Conservation (phyloP, 2,329 filamentous ascomycete species). For the Cadophora sp. region DNA sequence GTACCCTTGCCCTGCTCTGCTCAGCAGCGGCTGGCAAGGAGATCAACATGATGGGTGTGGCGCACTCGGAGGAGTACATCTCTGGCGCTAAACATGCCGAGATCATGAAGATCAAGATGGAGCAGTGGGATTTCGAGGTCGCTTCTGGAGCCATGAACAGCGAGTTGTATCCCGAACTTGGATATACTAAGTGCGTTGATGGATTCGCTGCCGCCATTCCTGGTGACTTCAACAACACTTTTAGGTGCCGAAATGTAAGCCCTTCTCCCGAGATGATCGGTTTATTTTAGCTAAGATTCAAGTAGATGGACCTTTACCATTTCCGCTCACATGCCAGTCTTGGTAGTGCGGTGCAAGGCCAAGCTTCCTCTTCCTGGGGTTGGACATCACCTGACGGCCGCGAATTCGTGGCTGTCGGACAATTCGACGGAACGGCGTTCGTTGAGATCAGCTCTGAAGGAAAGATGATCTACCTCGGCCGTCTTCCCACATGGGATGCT, state of each 20-base stretch:
- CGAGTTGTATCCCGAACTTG: conserved; percentile 12
- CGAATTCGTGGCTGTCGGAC: conserved; percentile 56
- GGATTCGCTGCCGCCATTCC: conserved; percentile 27
- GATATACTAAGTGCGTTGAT: conserved; percentile 16
- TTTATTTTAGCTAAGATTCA: neutral
- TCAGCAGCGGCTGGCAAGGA: conserved; percentile 15
- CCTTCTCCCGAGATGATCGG: no score
- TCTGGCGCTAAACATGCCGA: conserved; percentile 16
- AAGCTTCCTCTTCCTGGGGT: conserved; percentile 43
- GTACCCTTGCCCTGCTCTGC: conserved; percentile 12
- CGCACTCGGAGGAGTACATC: conserved; percentile 12
- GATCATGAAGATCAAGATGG: conserved; percentile 20
- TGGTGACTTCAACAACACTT: conserved; percentile 35
- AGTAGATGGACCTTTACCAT: conserved; percentile 55
- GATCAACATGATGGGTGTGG: conserved; percentile 17
- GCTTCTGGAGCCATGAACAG: conserved; percentile 13
- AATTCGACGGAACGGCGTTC: conserved; percentile 58
- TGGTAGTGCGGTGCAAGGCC: conserved; percentile 52
- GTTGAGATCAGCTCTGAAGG: conserved; percentile 55
- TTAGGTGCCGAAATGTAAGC: conserved; percentile 51
- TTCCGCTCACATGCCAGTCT: conserved; percentile 61
- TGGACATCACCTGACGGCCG: conserved; percentile 55
- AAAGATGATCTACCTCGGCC: conserved; percentile 53
- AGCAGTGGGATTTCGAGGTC: conserved; percentile 12
- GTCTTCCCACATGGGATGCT: conserved; percentile 23